Evolutionary conservation across 2,329 filamentous ascomycete genomes (phyloP), one percentile per base, ranked within the genome.

Genomic region (Alternaria solani): DNA sequence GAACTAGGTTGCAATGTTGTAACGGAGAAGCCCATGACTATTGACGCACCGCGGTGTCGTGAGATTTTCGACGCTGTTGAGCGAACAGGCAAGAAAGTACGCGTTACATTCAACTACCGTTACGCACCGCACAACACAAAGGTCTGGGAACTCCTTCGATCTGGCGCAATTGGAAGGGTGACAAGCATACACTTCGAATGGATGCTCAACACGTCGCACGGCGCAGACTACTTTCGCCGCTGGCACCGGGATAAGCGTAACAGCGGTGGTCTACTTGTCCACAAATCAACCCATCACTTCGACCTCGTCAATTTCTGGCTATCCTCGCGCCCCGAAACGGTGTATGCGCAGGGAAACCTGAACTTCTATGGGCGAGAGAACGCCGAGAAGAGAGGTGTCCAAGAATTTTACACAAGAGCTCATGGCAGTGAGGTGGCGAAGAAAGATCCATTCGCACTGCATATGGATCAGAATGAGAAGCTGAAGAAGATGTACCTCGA

Each of bases 21-120:
- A n/a, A 88, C 85, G 0, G 87, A 89, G 68, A 89, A 89, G 72
- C 87, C 87, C 5, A 88, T 89, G 87, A 89, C 87, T 0, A 85
- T 88, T 65, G 86, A 89, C 67, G 84, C 81, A 0, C 79, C 82
- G 2, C 82, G 85, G 2, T 87, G 85, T 73, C 79, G 75, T 7
- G 79, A 82, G 51, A 88, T 89, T 59, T 81, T 88, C 63, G 80
- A 82, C 62, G 83, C 85, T 12, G 86, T 86, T 16, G 80, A 84
- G 51, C 77, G 81, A 18, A 86, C 84, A 0, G 79, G 79, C 3
- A 74, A 76, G 12, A 80, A 81, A 39, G 81, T 88, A 4, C 81
- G 87, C 16, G 86, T 89, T 0, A 85, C 85, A 0, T 89, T 89
- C 80, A 89, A 89, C 76, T 89, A 89, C 75, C 84, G 87, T 23